Base-by-base conservation (phyloP, 495 filamentous ascomycete genomes). In the Bombardia bombarda region DNA sequence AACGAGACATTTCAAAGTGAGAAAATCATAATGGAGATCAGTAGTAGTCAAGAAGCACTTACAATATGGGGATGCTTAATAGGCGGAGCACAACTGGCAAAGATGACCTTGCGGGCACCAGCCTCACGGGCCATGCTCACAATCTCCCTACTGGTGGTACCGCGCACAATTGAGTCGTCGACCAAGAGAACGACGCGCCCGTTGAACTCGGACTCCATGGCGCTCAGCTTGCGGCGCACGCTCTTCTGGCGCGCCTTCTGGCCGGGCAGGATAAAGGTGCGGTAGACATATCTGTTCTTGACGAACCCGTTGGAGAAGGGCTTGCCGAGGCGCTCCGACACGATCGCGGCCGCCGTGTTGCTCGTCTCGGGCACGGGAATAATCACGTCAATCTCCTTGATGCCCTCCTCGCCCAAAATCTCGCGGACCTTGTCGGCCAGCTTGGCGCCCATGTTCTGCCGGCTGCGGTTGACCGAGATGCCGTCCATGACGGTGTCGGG, bases 201-300 rank as follows among this genome's bases (percentile, higher is more conserved):
- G 52, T 82, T 72, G 65, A 98, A 96, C 60, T 96, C 88, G 23
- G 83, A 79, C 38, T 82, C 78, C 70, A 94, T 94, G 39, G 87
- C 81, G 53, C 84, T 92, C 18, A 93, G 72, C 65, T 87, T 87
- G 30, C 83, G 67, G 0, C 84, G 75, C 17, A 87, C 83, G 42
- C 81, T 81, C 54, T 83, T 92, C 53, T 95, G 82, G 4, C 92
- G 74, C 18, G 82, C 78, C 53, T 82, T 81, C 60, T 96, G 90
- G 24, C 81, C 83, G 7, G 89, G 88, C 83, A 95, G 89, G 59
- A 96, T 95, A 61, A 95, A 96, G 0, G 90, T 95, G 26, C 90
- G 82, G 73, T 90, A 93, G 37, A 97, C 86, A 61, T 96, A 97
- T 38, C 90, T 79, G 64, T 96, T 96, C 75, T 95, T 96, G 45